Conservation (phyloP, 2,329 filamentous ascomycete species). For the Cercospora citrullina region DNA sequence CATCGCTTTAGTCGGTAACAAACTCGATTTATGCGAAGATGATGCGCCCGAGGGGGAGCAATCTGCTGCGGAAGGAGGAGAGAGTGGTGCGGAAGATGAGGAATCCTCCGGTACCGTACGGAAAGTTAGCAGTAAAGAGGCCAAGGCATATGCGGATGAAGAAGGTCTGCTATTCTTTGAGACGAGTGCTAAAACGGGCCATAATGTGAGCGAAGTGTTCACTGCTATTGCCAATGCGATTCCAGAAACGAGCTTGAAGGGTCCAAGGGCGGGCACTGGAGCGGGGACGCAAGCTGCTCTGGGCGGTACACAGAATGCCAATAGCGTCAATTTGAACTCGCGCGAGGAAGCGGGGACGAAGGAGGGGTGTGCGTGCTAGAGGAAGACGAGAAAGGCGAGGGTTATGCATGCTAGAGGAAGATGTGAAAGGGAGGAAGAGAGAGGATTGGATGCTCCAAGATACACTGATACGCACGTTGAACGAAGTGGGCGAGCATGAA, state of each 20-base stretch:
- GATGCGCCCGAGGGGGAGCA: conserved; percentile 47
- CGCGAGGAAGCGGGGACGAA: conserved; percentile 71
- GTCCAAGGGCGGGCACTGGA: conserved; percentile 66
- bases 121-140: conserved; percentile 88
- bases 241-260: conserved; percentile 94
- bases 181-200: conserved; percentile 93
- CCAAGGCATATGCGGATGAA: conserved; percentile 90
- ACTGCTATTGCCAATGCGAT: conserved; percentile 98
- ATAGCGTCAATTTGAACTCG: conserved; percentile 78
- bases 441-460: background rate
- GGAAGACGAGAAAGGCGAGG: conserved; percentile 51
- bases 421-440: background rate
- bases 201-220: conserved; percentile 94
- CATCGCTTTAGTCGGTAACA: conserved; percentile 95
- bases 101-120: conserved; percentile 64
- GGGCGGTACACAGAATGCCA: conserved; percentile 54
- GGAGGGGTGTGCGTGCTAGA: conserved; percentile 84
- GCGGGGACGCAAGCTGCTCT: conserved; percentile 58
- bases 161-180: conserved; percentile 95
- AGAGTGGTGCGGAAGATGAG: conserved; percentile 42
- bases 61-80: conserved; percentile 47
- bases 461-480: background rate
- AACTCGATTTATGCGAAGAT: conserved; percentile 74
- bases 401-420: conserved; percentile 73
- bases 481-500: background rate